These are phyloP conservation scores for Sutorius eximius DNA, from an alignment of 1,284 basidiomycete genomes.

Conservation along the genomic window DNA sequence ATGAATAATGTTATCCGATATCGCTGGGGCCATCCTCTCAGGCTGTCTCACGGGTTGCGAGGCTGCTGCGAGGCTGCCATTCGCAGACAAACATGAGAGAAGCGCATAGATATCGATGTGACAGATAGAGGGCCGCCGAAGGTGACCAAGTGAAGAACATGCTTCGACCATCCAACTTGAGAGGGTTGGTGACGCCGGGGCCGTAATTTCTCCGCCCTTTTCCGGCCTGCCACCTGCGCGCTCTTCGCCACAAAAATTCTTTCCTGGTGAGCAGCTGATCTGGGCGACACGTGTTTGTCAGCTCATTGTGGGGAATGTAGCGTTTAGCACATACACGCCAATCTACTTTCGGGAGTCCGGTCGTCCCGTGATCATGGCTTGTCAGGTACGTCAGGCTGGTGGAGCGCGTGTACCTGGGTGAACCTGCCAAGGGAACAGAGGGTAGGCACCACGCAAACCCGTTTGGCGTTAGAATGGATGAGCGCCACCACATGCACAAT, in stretches of 20 bases:
- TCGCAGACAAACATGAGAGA: slow-evolving; percentile 2
- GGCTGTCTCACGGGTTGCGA: slow-evolving; percentile 14
- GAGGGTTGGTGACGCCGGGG: neutral
- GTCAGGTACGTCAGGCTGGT: neutral
- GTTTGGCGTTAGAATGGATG: neutral
- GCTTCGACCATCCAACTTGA: slow-evolving; percentile 6
- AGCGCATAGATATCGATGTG: slow-evolving; percentile 9
- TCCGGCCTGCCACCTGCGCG: neutral
- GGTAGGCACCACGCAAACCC: neutral
- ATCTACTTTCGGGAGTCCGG: slow-evolving; percentile 12
- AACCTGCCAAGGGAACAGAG: neutral
- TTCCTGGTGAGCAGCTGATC: slow-evolving; percentile 12
- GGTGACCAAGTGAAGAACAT: slow-evolving; percentile 8
- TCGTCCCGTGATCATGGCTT: slow-evolving; percentile 6
- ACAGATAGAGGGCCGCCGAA: slow-evolving; percentile 10
- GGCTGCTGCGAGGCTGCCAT: slow-evolving; percentile 3
- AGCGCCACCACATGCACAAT: neutral
- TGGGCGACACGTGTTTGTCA: slow-evolving; percentile 17
- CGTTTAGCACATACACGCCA: slow-evolving; percentile 14
- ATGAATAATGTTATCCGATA: slow-evolving; percentile 14
- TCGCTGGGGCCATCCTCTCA: neutral
- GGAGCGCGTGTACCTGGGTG: slow-evolving; percentile 7
- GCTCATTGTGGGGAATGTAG: slow-evolving; percentile 30
- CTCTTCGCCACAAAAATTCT: neutral
- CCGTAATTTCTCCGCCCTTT: neutral